Evolutionary conservation across 176 grass and related monocot genomes (phyloP).

Genomic region (Cenchrus americanus): DNA sequence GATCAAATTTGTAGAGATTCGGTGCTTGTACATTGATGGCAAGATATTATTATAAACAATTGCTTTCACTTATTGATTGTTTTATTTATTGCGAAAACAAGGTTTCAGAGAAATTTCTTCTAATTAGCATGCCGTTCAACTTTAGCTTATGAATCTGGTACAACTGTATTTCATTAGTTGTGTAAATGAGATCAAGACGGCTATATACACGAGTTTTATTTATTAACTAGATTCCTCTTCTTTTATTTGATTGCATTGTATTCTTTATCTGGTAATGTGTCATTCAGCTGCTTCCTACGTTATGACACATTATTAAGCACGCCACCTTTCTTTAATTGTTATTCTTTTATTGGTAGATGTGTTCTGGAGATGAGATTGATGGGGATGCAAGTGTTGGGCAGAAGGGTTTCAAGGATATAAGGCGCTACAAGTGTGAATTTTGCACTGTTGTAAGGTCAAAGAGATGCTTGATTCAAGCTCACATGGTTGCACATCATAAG

Average conservation of each 20-base stretch:
- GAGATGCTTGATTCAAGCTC: constrained; percentile 59
- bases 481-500: constrained; percentile 61
- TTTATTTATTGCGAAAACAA: background rate
- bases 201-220: background rate
- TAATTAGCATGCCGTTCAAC: background rate
- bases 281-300: background rate
- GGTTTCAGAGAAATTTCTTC: background rate
- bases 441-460: constrained; percentile 64
- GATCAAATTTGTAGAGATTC: background rate
- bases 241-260: constrained; percentile 15
- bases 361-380: constrained; percentile 38
- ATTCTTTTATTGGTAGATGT: constrained; percentile 44
- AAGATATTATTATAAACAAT: background rate
- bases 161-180: background rate
- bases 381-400: constrained; percentile 6
- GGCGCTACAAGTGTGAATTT: constrained; percentile 66
- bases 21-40: background rate
- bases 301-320: background rate
- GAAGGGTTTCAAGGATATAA: constrained; percentile 45
- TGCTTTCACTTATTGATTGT: constrained; percentile 3
- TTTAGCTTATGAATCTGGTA: background rate
- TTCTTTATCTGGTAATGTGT: background rate
- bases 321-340: background rate
- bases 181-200: background rate
- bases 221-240: background rate